Percentiles rank a stretch among this genome's conserved stretches.
These are phyloP conservation scores for Hirsutella rhossiliensis DNA, from an alignment of 2,329 filamentous ascomycete genomes.

Conservation along the genomic window DNA sequence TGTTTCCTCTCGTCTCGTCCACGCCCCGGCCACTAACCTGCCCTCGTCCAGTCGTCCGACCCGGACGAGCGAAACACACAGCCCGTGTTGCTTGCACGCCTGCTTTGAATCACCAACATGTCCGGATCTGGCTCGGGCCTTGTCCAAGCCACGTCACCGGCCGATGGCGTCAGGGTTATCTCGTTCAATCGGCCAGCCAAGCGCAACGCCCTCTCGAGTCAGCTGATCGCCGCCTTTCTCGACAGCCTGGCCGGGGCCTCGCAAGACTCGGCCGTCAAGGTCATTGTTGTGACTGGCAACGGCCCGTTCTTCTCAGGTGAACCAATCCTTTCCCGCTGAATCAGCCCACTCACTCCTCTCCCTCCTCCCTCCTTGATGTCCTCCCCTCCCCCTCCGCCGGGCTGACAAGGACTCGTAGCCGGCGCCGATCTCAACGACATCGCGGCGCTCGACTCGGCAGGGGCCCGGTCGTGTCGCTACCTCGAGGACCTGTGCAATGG, in stretches of 20 bases:
- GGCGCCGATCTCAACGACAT: constrained; percentile 25
- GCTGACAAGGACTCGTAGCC: constrained; percentile 10
- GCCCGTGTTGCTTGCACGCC: neutral
- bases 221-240: constrained; percentile 34
- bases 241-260: constrained; percentile 12
- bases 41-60: neutral
- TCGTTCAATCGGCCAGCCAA: constrained; percentile 42
- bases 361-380: neutral
- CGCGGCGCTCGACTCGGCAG: constrained; percentile 18
- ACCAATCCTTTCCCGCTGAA: neutral
- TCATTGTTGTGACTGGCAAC: constrained; percentile 24
- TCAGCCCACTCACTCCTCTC: constrained; percentile 4
- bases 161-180: constrained; percentile 30
- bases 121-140: constrained; percentile 6
- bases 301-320: constrained; percentile 12
- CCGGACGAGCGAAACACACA: neutral
- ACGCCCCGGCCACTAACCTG: too few relatives aligned
- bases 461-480: constrained; percentile 19
- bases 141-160: constrained; percentile 8
- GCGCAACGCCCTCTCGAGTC: constrained; percentile 44
- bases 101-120: constrained; percentile 3
- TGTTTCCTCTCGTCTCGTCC: neutral
- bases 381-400: neutral
- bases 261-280: constrained; percentile 14
- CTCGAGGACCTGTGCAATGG: constrained; percentile 27